phyloP scores from a whole-genome alignment of 2,329 filamentous ascomycete species.

The Calonectria hawksworthii region DNA sequence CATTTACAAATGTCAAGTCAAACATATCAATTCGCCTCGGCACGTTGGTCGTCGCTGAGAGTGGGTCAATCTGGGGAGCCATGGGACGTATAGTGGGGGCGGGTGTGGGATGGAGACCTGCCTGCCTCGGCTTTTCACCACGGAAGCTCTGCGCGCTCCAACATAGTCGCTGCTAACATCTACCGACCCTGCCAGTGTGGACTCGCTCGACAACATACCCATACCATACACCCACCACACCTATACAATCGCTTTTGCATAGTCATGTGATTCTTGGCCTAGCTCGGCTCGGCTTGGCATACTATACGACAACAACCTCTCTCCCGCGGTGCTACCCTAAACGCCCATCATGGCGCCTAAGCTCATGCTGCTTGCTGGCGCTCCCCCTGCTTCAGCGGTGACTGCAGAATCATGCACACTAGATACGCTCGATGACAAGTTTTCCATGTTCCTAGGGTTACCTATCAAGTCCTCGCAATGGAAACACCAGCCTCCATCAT shows the following conservation, averaged over 20 bases:
- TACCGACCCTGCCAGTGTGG: neutral
- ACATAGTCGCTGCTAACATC: neutral
- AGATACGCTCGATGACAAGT: constrained; percentile 42
- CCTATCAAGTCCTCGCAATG: neutral
- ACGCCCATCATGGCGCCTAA: constrained; percentile 41
- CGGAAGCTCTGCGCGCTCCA: neutral
- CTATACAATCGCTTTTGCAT: neutral
- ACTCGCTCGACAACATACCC: too few species aligned
- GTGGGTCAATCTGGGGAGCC: neutral
- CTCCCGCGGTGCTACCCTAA: neutral
- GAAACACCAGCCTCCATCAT: constrained; percentile 47
- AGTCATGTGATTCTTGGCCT: neutral
- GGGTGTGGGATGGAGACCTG: neutral
- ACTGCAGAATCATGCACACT: constrained; percentile 49
- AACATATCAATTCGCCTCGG: neutral
- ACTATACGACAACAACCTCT: neutral
- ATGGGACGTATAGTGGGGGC: constrained; percentile 8
- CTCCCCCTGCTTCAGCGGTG: constrained; percentile 50
- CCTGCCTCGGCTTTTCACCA: constrained; percentile 15
- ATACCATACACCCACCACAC: neutral
- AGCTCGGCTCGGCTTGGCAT: neutral
- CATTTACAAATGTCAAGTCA: neutral
- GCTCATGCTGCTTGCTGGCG: constrained; percentile 56
- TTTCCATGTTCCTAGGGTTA: constrained; percentile 46
- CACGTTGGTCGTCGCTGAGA: neutral